Percentiles rank a stretch among this genome's conserved stretches.
These are phyloP conservation scores for Tetrahymena elliotti DNA, from an alignment of 73 alveolate genomes.

Conservation along the genomic window DNA sequence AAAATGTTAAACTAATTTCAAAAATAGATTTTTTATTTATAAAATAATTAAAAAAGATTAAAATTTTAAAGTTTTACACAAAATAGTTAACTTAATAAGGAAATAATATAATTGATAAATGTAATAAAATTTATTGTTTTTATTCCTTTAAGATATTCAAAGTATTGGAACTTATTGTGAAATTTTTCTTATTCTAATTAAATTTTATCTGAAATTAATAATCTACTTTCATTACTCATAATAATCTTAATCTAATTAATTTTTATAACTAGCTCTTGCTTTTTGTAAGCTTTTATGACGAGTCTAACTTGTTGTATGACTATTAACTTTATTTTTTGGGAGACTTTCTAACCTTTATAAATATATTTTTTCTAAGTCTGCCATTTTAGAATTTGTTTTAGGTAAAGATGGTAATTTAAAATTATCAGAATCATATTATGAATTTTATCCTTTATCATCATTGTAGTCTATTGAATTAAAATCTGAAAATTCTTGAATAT, in stretches of 20 bases:
- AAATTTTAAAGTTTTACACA: too few relatives aligned
- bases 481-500: not conserved
- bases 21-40: too few relatives aligned
- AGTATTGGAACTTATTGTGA: too few relatives aligned
- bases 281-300: not conserved
- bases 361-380: not conserved
- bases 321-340: not conserved
- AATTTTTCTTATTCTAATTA: too few relatives aligned
- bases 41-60: too few relatives aligned
- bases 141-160: too few relatives aligned
- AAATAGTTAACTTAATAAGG: too few relatives aligned
- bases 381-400: not conserved
- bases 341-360: not conserved
- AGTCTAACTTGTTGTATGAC: not conserved
- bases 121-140: too few relatives aligned
- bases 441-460: not conserved
- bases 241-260: not conserved
- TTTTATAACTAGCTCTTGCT: not conserved
- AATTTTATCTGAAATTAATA: too few relatives aligned
- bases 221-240: not conserved
- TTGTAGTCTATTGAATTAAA: not conserved
- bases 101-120: too few relatives aligned
- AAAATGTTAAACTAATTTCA: too few relatives aligned
- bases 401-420: not conserved
- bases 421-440: not conserved